Evolutionary conservation across 1,284 basidiomycete genomes (phyloP), one percentile per base, ranked within the genome.

Genomic region (Microbotryomycetes sp.): DNA sequence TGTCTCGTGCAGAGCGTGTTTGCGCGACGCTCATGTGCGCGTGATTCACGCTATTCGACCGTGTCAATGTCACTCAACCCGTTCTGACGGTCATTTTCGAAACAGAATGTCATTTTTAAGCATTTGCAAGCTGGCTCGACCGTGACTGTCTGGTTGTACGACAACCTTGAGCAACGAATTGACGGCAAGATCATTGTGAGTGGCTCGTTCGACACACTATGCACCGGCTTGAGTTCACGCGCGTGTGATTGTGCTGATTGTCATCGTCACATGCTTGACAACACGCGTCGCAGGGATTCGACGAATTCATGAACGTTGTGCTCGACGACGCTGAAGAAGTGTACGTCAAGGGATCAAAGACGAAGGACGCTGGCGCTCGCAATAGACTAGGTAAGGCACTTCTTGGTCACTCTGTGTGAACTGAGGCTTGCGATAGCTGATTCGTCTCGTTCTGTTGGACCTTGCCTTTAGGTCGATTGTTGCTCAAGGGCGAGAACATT

Each of bases 251-350:
- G 15, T 16, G 48, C 29, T 5, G 29, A 32, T 57, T 25, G 14
- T 29, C 5, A 26, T 51, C 49, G 46, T 55, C 22, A 48, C 22
- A 47, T 62, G 48, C 32, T 59, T n/a, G n/a, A n/a, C n/a, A n/a
- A n/a, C n/a, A n/a, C n/a, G n/a, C n/a, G n/a, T n/a, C 49, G 66
- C 76, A 96, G 94, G 96, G 96, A 25, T 98, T 98, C 74, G 96
- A 99, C 76, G 96, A 99, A 77, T 99, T 98, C 78, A 99, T 99
- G 96, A 99, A 99, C 76, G 80, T 99, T 23, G 91, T 97, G 25
- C 48, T 80, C 97, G 92, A 97, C 72, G 91, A 97, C 65, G 91
- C 94, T 46, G 84, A 85, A 63, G 96, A 98, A 77, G 88, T 97
- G 6, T 94, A 85, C 75, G 84, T 92, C 51, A 72, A 72, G 65